Percentiles rank a stretch among this genome's conserved stretches.
Evolutionary conservation across 768 basidiomycete species (phyloP).

Genomic region (Artomyces pyxidatus): DNA sequence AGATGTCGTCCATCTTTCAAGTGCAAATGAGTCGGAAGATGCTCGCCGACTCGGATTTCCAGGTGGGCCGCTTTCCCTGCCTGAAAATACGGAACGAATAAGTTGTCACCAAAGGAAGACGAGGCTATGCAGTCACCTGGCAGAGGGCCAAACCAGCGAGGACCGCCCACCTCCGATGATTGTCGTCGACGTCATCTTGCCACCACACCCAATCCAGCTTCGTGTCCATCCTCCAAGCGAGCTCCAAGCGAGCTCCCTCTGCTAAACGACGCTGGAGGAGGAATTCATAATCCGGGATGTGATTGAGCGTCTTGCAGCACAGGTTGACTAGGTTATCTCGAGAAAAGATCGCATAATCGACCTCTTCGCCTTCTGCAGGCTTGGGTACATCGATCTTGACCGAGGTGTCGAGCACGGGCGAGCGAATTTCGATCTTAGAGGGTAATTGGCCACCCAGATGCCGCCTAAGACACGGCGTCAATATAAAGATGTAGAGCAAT

Average conservation of each 20-base stretch:
- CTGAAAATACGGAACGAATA: conserved; percentile 20
- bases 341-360: conserved; percentile 41
- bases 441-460: conserved; percentile 70
- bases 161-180: conserved; percentile 59
- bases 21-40: conserved; percentile 43
- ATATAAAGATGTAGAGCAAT: too few species aligned
- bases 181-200: conserved; percentile 55
- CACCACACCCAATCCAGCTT: conserved; percentile 85
- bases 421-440: conserved; percentile 55
- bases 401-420: conserved; percentile 57
- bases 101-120: conserved; percentile 1
- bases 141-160: conserved; percentile 68
- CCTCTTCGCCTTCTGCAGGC: conserved; percentile 29
- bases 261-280: conserved; percentile 46
- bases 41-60: conserved; percentile 70
- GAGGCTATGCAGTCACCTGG: conserved; percentile 41
- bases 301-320: conserved; percentile 47
- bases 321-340: conserved; percentile 54
- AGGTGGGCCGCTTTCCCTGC: conserved; percentile 40
- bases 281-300: conserved; percentile 53
- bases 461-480: conserved; percentile 39
- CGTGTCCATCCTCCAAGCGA: conserved; percentile 72
- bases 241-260: conserved; percentile 51
- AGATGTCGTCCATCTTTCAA: conserved; percentile 40
- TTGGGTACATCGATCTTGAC: conserved; percentile 65